Base-by-base conservation (phyloP, 2,329 filamentous ascomycete genomes). In the Rutstroemia sp. region DNA sequence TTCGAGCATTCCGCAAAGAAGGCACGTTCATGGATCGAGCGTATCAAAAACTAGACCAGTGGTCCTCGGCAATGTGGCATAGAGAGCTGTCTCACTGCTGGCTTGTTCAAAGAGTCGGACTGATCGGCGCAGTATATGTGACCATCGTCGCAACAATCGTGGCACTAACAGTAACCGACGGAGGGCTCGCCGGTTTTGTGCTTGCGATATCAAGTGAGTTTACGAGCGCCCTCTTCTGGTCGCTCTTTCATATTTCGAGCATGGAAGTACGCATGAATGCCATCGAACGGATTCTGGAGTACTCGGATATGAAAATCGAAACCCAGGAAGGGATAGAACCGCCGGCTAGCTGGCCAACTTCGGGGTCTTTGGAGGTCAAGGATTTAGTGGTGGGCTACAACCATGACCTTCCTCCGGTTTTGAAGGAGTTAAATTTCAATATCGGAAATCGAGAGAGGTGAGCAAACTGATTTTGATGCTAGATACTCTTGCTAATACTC, bases 261-360 rank as follows among this genome's bases (percentile, higher is more conserved):
- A 73, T 90, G 19, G 88, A 92, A 67, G 73, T 92, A 4, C 82
- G 88, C 65, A 90, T 92, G 86, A 91, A 91, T 64, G 81, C 53
- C 2, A 83, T 84, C 0, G 88, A 92, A 71, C 78, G 88, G 27
- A 82, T 92, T 25, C 74, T 89, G 4, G 88, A 92, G 68, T 92
- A 92, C 68, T 80, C 83, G 0, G 80, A 84, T 48, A 75, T 91
- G 8, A 73, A 79, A 34, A 89, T 81, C 0, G 88, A 91, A 68
- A 76, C 80, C 19, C 80, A 84, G 45, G 81, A 75, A 14, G 87
- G 85, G 10, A 68, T 72, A 19, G 74, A 77, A 21, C 80, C 85
- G 0, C 83, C 88, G 0, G 84, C 86, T 1, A 80, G 82, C 1
- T 94, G 89, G 89, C 89, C 89, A 0, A 81, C 80, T 0, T 80